These are phyloP conservation scores for Phoma sp. DNA, from an alignment of 2,329 filamentous ascomycete genomes.

Conservation along the genomic window DNA sequence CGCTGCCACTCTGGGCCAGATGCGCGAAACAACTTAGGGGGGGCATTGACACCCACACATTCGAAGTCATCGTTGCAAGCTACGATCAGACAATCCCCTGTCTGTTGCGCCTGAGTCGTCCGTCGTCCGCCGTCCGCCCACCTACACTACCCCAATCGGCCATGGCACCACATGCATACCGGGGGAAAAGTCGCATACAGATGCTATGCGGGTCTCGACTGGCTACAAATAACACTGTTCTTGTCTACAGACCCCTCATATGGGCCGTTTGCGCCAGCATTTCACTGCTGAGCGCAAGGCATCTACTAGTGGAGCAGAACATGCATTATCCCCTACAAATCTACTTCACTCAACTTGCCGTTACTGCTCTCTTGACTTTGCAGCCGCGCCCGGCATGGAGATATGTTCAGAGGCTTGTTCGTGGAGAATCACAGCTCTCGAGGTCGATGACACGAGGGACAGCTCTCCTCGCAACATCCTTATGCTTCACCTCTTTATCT, in stretches of 20 bases:
- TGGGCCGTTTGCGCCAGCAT: conserved; percentile 28
- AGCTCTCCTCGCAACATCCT: conserved; percentile 5
- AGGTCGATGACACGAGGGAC: conserved; percentile 1
- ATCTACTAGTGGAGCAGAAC: conserved; percentile 32
- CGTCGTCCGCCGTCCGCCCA: no score
- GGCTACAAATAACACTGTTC: not conserved
- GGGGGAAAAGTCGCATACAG: not conserved
- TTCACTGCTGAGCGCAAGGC: conserved; percentile 29
- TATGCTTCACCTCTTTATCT: conserved; percentile 26
- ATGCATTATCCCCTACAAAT: conserved; percentile 32
- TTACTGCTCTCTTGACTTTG: conserved; percentile 11
- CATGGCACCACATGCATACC: not conserved
- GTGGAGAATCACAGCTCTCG: not conserved
- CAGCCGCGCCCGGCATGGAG: not conserved
- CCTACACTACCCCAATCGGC: not conserved
- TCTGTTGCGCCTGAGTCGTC: no score
- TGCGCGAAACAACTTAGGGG: no score
- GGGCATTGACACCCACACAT: no score
- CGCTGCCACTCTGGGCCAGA: no score
- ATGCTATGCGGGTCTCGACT: not conserved
- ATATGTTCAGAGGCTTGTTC: not conserved
- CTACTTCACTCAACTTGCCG: conserved; percentile 21
- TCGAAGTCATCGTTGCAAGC: no score
- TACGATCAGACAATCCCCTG: no score
- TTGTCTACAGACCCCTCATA: not conserved